phyloP scores from a whole-genome alignment of 192 early-diverging fungal genomes.

The Podila epicladia region DNA sequence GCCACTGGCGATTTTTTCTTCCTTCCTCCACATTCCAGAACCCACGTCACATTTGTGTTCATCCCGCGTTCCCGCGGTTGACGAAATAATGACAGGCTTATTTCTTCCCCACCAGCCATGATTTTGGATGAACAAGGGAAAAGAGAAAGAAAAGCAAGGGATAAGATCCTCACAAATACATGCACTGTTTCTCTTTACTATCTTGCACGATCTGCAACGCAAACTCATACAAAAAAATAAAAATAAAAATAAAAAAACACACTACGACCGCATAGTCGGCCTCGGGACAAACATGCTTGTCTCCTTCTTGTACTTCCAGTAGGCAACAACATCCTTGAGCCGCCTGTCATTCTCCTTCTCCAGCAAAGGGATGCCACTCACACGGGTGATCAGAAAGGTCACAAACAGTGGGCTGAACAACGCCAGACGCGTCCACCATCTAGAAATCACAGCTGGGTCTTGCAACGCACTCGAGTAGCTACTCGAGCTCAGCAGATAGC shows the following conservation, averaged over 20 bases:
- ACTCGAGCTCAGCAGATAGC: constrained; percentile 21
- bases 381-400: constrained; percentile 39
- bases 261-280: not conserved
- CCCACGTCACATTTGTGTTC: not conserved
- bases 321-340: constrained; percentile 47
- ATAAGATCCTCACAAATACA: too few species aligned
- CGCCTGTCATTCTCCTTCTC: constrained; percentile 44
- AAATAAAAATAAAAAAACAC: too few species aligned
- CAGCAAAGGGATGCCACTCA: constrained; percentile 49
- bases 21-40: not conserved
- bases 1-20: not conserved
- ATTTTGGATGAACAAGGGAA: too few species aligned
- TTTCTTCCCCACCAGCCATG: not conserved
- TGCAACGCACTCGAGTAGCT: constrained; percentile 10
- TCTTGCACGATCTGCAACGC: too few species aligned
- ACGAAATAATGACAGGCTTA: not conserved
- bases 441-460: constrained; percentile 1
- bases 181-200: too few species aligned
- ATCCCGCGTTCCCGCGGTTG: not conserved
- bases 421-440: constrained; percentile 28
- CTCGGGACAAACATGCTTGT: constrained; percentile 50
- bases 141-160: too few species aligned
- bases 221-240: too few species aligned
- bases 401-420: constrained; percentile 50
- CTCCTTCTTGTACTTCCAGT: constrained; percentile 51